phyloP scores from a whole-genome alignment of 495 filamentous ascomycete species.

The Paragyromitra xinjiangensis region DNA sequence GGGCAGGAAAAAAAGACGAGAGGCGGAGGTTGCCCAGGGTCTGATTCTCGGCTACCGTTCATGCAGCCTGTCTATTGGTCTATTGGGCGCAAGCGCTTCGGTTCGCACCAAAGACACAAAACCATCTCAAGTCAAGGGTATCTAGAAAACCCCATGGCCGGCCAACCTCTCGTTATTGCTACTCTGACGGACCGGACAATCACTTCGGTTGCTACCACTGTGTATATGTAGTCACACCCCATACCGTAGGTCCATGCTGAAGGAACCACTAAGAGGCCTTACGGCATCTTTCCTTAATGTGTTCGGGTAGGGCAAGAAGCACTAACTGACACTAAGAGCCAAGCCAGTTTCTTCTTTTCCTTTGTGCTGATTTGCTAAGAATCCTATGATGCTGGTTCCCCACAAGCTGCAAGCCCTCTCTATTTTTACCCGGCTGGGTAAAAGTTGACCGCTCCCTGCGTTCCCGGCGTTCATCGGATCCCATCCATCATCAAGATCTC shows the following conservation, averaged over 20 bases:
- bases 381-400: conserved; percentile 24
- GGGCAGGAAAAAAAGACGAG: conserved; percentile 28
- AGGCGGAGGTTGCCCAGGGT: conserved; percentile 40
- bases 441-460: conserved; percentile 33
- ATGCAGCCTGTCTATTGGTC: conserved; percentile 16
- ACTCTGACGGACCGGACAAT: not conserved
- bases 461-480: conserved; percentile 29
- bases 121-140: conserved; percentile 3
- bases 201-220: conserved; percentile 5
- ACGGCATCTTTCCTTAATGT: conserved; percentile 8
- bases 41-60: conserved; percentile 21
- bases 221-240: conserved; percentile 33
- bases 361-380: conserved; percentile 16
- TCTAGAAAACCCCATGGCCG: conserved; percentile 44
- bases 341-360: conserved; percentile 19
- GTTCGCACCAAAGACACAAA: conserved; percentile 9
- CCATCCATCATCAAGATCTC: conserved; percentile 35
- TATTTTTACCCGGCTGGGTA: conserved; percentile 45
- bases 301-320: conserved; percentile 13
- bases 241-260: conserved; percentile 29
- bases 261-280: conserved; percentile 33
- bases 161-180: conserved; percentile 32
- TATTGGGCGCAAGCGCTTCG: conserved; percentile 29
- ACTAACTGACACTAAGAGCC: not conserved
- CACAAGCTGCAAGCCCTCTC: conserved; percentile 20